Conservation (phyloP, 495 filamentous ascomycete species). For the Daldinia caldariorum region DNA sequence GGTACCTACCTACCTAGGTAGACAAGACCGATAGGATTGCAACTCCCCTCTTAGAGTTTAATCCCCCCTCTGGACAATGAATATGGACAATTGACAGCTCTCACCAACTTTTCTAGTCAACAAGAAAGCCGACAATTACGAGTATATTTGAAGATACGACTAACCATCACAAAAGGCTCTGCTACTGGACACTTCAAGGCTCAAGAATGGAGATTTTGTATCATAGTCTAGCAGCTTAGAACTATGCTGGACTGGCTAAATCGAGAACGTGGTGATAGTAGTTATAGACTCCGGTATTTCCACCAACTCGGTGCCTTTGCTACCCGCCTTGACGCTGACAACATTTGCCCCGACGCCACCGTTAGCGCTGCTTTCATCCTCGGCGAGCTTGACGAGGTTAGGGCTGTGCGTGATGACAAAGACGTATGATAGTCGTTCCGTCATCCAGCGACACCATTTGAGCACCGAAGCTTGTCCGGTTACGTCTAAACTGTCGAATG, state of each 20-base stretch:
- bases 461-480: constrained; percentile 45
- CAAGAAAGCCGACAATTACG: background rate
- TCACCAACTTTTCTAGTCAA: no score
- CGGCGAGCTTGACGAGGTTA: constrained; percentile 16
- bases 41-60: no score
- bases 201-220: background rate
- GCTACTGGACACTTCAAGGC: background rate
- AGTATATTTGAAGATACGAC: background rate
- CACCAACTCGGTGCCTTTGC: constrained; percentile 21
- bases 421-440: constrained; percentile 31
- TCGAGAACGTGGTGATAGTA: background rate
- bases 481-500: constrained; percentile 47
- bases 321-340: constrained; percentile 22
- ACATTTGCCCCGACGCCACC: constrained; percentile 26
- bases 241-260: background rate
- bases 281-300: background rate
- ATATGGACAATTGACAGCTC: no score
- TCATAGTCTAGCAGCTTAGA: background rate
- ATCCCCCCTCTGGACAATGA: no score
- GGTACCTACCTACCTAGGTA: no score
- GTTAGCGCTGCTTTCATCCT: constrained; percentile 27
- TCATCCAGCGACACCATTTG: constrained; percentile 43
- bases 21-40: no score
- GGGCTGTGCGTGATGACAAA: constrained; percentile 45
- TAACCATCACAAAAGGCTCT: background rate